phyloP scores from a whole-genome alignment of 805 yeast genomes.

The Yarrowia keelungensis region DNA sequence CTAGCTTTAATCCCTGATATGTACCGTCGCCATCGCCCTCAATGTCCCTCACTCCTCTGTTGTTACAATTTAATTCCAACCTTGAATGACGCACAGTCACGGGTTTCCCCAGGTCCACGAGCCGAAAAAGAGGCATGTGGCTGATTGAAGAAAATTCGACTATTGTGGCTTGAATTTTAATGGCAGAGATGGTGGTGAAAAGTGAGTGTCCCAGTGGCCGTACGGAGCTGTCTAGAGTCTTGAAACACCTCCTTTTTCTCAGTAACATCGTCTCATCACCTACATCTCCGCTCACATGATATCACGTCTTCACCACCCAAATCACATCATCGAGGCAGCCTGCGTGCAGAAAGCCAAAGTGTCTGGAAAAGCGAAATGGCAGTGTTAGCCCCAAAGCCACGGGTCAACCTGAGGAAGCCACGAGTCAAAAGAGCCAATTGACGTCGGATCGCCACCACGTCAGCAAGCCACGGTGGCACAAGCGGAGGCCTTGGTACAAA shows the following conservation, averaged over 20 bases:
- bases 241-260: too few species aligned
- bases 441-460: not conserved
- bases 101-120: conserved; percentile 13
- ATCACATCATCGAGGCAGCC: conserved; percentile 36
- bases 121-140: conserved; percentile 32
- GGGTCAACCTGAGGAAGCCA: conserved; percentile 31
- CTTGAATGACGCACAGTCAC: conserved; percentile 33
- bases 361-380: conserved; percentile 1
- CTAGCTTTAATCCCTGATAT: too few species aligned
- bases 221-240: too few species aligned
- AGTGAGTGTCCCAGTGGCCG: too few species aligned
- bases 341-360: conserved; percentile 32
- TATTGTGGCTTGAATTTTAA: conserved; percentile 16
- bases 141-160: not conserved
- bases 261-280: too few species aligned
- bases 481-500: too few species aligned
- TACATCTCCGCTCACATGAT: not conserved
- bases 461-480: conserved; percentile 34
- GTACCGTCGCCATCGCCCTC: too few species aligned
- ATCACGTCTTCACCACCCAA: conserved; percentile 18
- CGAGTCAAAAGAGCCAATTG: conserved; percentile 9
- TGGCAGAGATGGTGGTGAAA: too few species aligned
- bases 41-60: too few species aligned
- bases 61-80: not conserved
- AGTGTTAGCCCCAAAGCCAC: conserved; percentile 30